phyloP scores from a whole-genome alignment of 2,329 filamentous ascomycete species.

The Parafenestella ontariensis region DNA sequence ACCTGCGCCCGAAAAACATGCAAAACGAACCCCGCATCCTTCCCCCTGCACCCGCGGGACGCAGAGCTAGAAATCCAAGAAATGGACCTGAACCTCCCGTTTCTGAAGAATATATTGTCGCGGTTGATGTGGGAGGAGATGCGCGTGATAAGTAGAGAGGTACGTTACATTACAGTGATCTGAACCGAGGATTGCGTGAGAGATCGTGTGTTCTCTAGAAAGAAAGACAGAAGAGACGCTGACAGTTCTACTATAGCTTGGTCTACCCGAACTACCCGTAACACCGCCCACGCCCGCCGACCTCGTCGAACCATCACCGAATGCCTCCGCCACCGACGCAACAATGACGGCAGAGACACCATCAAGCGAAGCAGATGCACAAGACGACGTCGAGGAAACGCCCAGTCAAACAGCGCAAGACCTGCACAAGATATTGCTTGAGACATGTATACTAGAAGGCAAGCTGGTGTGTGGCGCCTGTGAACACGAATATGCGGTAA shows the following conservation, averaged over 20 bases:
- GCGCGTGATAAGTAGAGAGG: conserved; percentile 76
- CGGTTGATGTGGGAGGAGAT: conserved; percentile 89
- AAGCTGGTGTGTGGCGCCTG: conserved; percentile 91
- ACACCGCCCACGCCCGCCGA: conserved; percentile 42
- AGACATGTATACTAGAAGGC: conserved; percentile 89
- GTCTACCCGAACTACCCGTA: conserved; percentile 74
- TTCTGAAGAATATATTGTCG: conserved; percentile 84
- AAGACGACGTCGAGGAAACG: conserved; percentile 68
- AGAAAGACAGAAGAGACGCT: conserved; percentile 1
- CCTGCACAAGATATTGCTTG: conserved; percentile 80
- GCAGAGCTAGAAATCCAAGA: conserved; percentile 88
- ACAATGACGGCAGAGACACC: conserved; percentile 31
- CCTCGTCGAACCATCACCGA: conserved; percentile 32
- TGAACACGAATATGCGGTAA: conserved; percentile 90
- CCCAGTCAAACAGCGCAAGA: conserved; percentile 74
- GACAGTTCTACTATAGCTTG: conserved; percentile 63
- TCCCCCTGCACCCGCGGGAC: conserved; percentile 90
- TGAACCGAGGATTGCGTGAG: too few species aligned
- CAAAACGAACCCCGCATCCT: conserved; percentile 80
- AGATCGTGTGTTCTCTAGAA: not conserved
- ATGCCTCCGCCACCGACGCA: conserved; percentile 43
- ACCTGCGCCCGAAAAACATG: conserved; percentile 96
- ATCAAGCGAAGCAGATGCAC: not conserved
- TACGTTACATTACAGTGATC: too few species aligned
- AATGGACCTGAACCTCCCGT: conserved; percentile 78